Percentiles rank a stretch among this genome's conserved stretches.
Conservation (phyloP, 2,329 filamentous ascomycete genomes). For the Fusarium concolor region DNA sequence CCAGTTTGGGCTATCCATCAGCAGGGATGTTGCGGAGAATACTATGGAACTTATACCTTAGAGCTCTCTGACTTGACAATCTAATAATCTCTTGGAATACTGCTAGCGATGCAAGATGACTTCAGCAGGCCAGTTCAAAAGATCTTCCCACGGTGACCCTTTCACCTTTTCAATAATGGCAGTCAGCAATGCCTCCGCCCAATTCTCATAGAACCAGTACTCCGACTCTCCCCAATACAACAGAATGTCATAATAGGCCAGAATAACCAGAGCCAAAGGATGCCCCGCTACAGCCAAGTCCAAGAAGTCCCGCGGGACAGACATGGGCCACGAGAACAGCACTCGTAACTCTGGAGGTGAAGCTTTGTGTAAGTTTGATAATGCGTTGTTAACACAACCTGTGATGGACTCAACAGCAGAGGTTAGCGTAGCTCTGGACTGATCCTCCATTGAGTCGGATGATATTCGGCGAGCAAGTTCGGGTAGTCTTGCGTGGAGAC, state of each 20-base stretch:
- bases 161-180: slow-evolving; percentile 32
- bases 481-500: not conserved
- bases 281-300: slow-evolving; percentile 16
- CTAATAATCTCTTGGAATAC: too few species aligned
- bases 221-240: slow-evolving; percentile 23
- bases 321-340: slow-evolving; percentile 32
- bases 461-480: slow-evolving; percentile 17
- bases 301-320: slow-evolving; percentile 18
- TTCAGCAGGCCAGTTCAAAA: slow-evolving; percentile 22
- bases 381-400: not conserved
- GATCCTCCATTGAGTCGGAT: slow-evolving; percentile 10
- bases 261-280: slow-evolving; percentile 20
- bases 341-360: slow-evolving; percentile 25
- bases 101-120: slow-evolving; percentile 7
- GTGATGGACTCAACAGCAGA: not conserved
- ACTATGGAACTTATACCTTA: too few species aligned
- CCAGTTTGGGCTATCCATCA: too few species aligned
- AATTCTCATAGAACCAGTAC: slow-evolving; percentile 37
- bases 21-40: too few species aligned
- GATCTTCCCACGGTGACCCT: slow-evolving; percentile 31
- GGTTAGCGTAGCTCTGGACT: not conserved
- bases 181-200: slow-evolving; percentile 16
- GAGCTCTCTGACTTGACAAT: too few species aligned
- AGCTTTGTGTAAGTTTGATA: not conserved
- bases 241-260: slow-evolving; percentile 28